A percentile compares a stretch with the other conserved stretches of the same genome.
These are phyloP conservation scores for Carpinus viminea DNA, from an alignment of 306 rosid species.

Conservation along the genomic window DNA sequence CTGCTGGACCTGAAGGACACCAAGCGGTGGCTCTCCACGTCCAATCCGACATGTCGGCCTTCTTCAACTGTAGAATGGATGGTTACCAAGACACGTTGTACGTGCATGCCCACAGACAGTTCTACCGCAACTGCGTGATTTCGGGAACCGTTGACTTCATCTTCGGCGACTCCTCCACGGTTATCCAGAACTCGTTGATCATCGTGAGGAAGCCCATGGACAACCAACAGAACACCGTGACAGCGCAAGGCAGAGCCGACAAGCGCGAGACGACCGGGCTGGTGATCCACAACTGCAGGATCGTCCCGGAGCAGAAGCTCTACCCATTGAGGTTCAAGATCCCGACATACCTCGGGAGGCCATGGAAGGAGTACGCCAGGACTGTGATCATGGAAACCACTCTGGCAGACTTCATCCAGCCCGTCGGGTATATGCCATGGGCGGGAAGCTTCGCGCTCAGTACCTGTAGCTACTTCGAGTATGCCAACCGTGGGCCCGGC, in stretches of 20 bases:
- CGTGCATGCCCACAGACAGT: conserved; percentile 57
- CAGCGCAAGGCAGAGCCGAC: conserved; percentile 45
- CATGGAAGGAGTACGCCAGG: conserved; percentile 57
- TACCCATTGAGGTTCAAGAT: conserved; percentile 32
- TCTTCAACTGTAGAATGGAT: conserved; percentile 60
- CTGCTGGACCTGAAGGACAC: conserved; percentile 60
- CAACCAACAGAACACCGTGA: conserved; percentile 47
- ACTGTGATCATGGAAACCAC: conserved; percentile 57
- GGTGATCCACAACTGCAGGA: conserved; percentile 60
- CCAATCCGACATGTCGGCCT: conserved; percentile 47
- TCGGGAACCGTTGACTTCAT: conserved; percentile 78
- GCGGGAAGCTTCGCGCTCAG: conserved; percentile 20
- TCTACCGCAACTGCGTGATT: conserved; percentile 75
- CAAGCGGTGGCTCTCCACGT: conserved; percentile 84
- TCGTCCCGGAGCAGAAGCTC: conserved; percentile 46
- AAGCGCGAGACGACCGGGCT: conserved; percentile 27
- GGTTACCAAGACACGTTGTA: conserved; percentile 76
- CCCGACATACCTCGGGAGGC: conserved; percentile 56
- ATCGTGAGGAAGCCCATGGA: conserved; percentile 44
- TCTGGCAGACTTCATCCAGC: conserved; percentile 49
- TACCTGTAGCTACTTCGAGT: conserved; percentile 62
- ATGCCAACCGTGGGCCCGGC: conserved; percentile 56
- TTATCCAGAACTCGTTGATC: conserved; percentile 62
- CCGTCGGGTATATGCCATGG: conserved; percentile 48
- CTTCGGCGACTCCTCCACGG: conserved; percentile 49